Base-by-base conservation (phyloP, 257 asterid species). In the Petrea volubilis region DNA sequence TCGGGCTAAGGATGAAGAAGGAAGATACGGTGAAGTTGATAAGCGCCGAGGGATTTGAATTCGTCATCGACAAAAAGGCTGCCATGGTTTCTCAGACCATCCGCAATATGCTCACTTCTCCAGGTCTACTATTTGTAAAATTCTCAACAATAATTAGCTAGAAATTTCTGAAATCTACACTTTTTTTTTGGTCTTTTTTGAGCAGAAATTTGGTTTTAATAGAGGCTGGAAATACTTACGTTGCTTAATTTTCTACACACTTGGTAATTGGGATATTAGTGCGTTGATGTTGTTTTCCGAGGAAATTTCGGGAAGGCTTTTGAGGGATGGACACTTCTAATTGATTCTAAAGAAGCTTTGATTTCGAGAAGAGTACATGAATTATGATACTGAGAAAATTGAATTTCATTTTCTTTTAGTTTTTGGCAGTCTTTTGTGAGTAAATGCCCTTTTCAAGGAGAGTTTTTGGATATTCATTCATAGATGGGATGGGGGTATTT, bases 41-140 rank as follows among this genome's bases (percentile, higher is more conserved):
- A 29, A 94, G 99, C 85, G 90, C 97, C 60, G 97, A 94, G 70
- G 99, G 99, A 2, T 89, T 91, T 78, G 99, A 91, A 76, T 94
- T 94, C 81, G 81, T 94, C 65, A 79, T 94, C 68, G 92, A 88
- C 78, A 91, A 83, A 73, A 88, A 89, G 74, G 99, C 99, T 28
- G 99, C 99, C 65, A 89, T 91, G 97, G 97, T 94, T 71, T 94
- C 99, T 51, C 95, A 94, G 84, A 94, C 99, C 57, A 94, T 94
- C 79, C 96, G 96, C 75, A 94, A 91, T 88, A 94, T 94, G 99
- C 97, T 94, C 82, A 91, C 98, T 70, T 94, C 98, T 68, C 98
- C 97, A 82, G 99, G 99, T 93, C 64, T 5, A 20, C 56, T 51
- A 46, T 40, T 13, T 27, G 17, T 28, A 2, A 4, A 27, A 29